These are phyloP conservation scores for Suhomyces sp. DNA, from an alignment of 805 yeast genomes.

Conservation along the genomic window DNA sequence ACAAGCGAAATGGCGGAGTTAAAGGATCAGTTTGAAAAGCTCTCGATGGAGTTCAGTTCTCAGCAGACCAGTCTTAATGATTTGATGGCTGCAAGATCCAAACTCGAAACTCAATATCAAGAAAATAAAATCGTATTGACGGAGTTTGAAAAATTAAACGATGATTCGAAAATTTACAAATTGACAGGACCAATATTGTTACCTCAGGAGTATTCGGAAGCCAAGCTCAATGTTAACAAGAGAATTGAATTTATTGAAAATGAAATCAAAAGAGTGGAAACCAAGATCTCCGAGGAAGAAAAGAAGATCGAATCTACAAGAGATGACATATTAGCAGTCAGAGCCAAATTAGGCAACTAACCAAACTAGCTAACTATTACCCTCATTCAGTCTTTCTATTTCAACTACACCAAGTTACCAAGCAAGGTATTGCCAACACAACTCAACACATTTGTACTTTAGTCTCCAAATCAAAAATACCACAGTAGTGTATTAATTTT, in stretches of 20 bases:
- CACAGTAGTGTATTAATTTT: background rate
- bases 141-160: constrained; percentile 66
- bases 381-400: background rate
- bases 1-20: background rate
- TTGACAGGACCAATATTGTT: constrained; percentile 88
- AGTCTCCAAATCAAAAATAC: background rate
- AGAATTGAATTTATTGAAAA: constrained; percentile 82
- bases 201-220: constrained; percentile 84
- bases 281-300: constrained; percentile 48
- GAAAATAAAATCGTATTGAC: constrained; percentile 86
- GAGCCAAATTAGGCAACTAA: constrained; percentile 26
- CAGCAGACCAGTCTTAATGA: constrained; percentile 49
- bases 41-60: constrained; percentile 43
- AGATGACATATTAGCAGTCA: constrained; percentile 47
- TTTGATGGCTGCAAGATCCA: constrained; percentile 70
- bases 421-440: background rate
- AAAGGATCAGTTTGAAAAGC: constrained; percentile 36
- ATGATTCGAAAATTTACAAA: constrained; percentile 77
- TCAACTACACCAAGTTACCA: background rate
- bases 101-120: constrained; percentile 89
- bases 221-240: constrained; percentile 78
- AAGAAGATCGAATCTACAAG: constrained; percentile 58
- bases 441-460: background rate
- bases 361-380: too few relatives aligned
- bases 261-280: constrained; percentile 76